phyloP scores from a whole-genome alignment of 1,284 basidiomycete species.

The Ganoderma sp. region DNA sequence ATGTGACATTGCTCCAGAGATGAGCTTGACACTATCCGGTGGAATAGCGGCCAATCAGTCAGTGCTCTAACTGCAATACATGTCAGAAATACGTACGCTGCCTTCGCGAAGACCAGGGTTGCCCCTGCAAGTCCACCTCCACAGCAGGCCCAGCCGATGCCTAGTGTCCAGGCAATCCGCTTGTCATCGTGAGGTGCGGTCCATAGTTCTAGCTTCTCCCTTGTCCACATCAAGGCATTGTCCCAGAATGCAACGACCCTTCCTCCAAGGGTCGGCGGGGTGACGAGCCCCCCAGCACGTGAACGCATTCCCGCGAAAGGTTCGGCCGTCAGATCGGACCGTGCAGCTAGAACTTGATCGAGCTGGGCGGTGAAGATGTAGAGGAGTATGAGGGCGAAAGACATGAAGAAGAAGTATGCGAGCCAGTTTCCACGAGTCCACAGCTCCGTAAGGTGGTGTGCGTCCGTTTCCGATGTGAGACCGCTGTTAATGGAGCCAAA shows the following conservation, averaged over 20 bases:
- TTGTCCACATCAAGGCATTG: constrained; percentile 56
- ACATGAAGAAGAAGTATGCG: constrained; percentile 83
- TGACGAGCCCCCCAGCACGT: constrained; percentile 34
- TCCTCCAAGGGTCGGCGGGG: constrained; percentile 39
- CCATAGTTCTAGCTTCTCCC: constrained; percentile 74
- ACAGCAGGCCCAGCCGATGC: constrained; percentile 90
- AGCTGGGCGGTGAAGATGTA: constrained; percentile 70
- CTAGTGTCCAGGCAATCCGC: constrained; percentile 85
- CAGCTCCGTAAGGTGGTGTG: constrained; percentile 75
- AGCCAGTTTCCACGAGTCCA: constrained; percentile 90
- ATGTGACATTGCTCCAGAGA: constrained; percentile 76
- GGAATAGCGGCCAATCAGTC: neutral
- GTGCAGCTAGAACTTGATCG: constrained; percentile 69
- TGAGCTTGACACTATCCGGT: constrained; percentile 69
- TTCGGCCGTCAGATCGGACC: constrained; percentile 64
- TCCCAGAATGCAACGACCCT: constrained; percentile 50
- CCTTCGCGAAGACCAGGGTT: constrained; percentile 91
- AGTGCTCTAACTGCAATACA: constrained; percentile 17
- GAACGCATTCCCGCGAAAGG: constrained; percentile 55
- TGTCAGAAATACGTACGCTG: constrained; percentile 59
- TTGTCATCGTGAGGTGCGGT: constrained; percentile 81
- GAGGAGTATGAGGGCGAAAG: constrained; percentile 67
- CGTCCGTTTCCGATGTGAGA: constrained; percentile 69
- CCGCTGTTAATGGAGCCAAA: constrained; percentile 86
- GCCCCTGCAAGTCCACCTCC: constrained; percentile 90